A percentile compares a stretch with the other conserved stretches of the same genome.
Conservation (phyloP, 805 yeast genomes). For the Saccharomyces paradoxus region DNA sequence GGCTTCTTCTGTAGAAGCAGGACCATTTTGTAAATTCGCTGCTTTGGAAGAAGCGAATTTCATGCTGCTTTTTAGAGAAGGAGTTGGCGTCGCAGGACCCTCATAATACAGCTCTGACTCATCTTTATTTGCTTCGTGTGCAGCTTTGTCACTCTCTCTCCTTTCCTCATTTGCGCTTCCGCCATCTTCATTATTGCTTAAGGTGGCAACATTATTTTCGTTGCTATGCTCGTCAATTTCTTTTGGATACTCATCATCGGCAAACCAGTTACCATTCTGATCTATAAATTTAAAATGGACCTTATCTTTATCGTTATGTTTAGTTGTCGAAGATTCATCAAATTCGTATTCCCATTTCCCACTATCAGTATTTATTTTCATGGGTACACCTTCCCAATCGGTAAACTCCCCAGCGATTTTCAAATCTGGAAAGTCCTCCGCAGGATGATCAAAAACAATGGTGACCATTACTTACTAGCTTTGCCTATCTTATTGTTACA, state of each 20-base stretch:
- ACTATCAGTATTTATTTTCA: slow-evolving; percentile 8
- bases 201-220: slow-evolving; percentile 31
- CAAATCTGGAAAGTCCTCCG: slow-evolving; percentile 16
- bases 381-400: slow-evolving; percentile 25
- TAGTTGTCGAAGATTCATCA: slow-evolving; percentile 13
- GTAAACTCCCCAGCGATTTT: slow-evolving; percentile 35
- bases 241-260: slow-evolving; percentile 21
- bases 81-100: slow-evolving; percentile 27
- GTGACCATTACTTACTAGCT: slow-evolving; percentile 3
- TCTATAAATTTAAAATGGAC: slow-evolving; percentile 26
- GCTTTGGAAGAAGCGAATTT: background rate
- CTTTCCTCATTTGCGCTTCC: background rate
- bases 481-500: background rate
- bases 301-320: slow-evolving; percentile 4
- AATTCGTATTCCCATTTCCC: slow-evolving; percentile 23
- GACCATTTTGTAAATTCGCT: background rate
- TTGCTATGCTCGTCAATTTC: slow-evolving; percentile 33
- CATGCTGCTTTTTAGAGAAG: slow-evolving; percentile 9
- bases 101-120: slow-evolving; percentile 4
- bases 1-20: background rate
- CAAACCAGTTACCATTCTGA: slow-evolving; percentile 25
- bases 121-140: background rate
- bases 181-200: slow-evolving; percentile 1
- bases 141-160: background rate
- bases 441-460: slow-evolving; percentile 13